Evolutionary conservation across 352 stramenopile genomes (phyloP), one percentile per base, ranked within the genome.

Genomic region (Aphanomyces euteiches): DNA sequence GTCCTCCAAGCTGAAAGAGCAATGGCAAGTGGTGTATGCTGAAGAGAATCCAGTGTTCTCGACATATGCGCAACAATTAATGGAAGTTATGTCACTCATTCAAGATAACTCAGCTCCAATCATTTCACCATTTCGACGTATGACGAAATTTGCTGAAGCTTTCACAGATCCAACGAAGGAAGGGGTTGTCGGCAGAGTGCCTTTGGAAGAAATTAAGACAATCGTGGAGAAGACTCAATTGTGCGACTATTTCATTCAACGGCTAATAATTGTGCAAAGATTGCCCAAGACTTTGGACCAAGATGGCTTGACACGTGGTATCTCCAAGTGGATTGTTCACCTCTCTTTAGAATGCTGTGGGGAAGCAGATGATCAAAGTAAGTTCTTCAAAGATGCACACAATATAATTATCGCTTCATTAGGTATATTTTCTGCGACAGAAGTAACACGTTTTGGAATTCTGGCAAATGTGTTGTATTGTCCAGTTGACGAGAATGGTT

Each of bases 331-430:
- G 56, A 72, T 92, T 34, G 72, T 83, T 15, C 85, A 88, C 53
- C 63, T 91, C 13, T 82, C 83, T 36, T 75, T 90, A 19, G 81
- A 92, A 59, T 84, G 90, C 47, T 92, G 83, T 41, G 85, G 85
- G 7, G 85, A 90, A 77, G 82, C 82, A 3, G 85, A 92, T 45
- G 85, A 92, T 61, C 81, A 89, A 54, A 92, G 81, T 39, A 61
- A n/a, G 48, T 17, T 13, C 45, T 15, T 53, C n/a, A n/a, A 53
- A 8, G 8, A 19, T 58, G n/a, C n/a, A 47, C 7, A 6, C 1
- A 1, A 57, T 36, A 56, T 36, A 28, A 17, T 12, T 17, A 7
- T 56, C 10, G 12, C 13, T 69, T 28, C 28, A 28, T 28, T 28
- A 70, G 64, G 54, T 28, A 84, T 90, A 19, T 81, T 84, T 48